These are phyloP conservation scores for Endocarpon pusillum DNA, from an alignment of 495 filamentous ascomycete genomes.

Conservation along the genomic window DNA sequence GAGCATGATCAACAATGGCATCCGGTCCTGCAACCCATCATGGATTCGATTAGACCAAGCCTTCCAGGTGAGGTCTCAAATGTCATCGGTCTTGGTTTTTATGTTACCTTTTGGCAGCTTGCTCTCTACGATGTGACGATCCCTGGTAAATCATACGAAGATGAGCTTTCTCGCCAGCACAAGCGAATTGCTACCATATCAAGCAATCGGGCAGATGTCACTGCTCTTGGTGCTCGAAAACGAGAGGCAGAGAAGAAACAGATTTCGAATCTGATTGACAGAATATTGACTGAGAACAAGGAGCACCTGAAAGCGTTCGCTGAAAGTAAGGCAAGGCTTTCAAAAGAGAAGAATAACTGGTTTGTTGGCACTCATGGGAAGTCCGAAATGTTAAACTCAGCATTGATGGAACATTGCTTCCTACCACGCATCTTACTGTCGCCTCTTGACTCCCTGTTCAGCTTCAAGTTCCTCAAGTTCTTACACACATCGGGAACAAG, in stretches of 20 bases:
- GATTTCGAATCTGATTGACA: slow-evolving; percentile 38
- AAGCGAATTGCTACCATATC: slow-evolving; percentile 42
- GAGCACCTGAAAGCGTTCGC: slow-evolving; percentile 45
- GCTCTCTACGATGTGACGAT: slow-evolving; percentile 63
- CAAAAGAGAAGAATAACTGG: slow-evolving; percentile 66
- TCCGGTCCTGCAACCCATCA: slow-evolving; percentile 60
- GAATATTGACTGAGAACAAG: slow-evolving; percentile 53
- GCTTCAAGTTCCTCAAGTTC: slow-evolving; percentile 67
- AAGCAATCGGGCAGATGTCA: slow-evolving; percentile 56
- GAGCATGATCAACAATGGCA: slow-evolving; percentile 41
- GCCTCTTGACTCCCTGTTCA: slow-evolving; percentile 70
- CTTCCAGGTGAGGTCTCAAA: slow-evolving; percentile 48
- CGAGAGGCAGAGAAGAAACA: slow-evolving; percentile 47
- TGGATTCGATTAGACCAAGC: slow-evolving; percentile 42
- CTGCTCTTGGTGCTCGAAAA: slow-evolving; percentile 38
- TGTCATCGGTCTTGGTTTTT: slow-evolving; percentile 57
- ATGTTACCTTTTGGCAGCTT: slow-evolving; percentile 85
- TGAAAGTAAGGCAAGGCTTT: slow-evolving; percentile 43
- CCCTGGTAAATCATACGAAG: slow-evolving; percentile 53
- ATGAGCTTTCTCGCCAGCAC: slow-evolving; percentile 46
- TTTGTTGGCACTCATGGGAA: slow-evolving; percentile 46
- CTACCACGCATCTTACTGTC: slow-evolving; percentile 73
- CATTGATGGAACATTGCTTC: slow-evolving; percentile 77
- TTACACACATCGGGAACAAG: slow-evolving; percentile 67
- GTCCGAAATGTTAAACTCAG: slow-evolving; percentile 48